Percentiles rank a stretch among this genome's conserved stretches.
phyloP scores from a whole-genome alignment of 306 rosid species.

The Phaseolus lunatus region DNA sequence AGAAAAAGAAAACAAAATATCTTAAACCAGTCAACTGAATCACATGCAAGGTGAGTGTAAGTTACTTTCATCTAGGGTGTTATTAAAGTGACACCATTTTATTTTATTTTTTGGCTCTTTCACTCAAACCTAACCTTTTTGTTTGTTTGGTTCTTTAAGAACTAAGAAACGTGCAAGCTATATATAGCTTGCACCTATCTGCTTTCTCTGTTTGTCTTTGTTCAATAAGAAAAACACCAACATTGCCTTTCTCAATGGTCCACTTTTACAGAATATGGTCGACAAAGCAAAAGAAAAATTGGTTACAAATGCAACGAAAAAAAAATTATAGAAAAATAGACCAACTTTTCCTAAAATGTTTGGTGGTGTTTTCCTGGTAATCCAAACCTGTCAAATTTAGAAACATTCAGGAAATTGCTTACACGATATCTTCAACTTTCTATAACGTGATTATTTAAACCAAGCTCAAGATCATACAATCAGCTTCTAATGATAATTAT shows the following conservation, averaged over 20 bases:
- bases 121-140: conserved; percentile 29
- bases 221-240: neutral
- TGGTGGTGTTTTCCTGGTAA: neutral
- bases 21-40: neutral
- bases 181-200: neutral
- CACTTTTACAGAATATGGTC: neutral
- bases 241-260: neutral
- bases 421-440: neutral
- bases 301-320: neutral
- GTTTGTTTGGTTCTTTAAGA: neutral
- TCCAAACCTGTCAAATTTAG: neutral
- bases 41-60: neutral
- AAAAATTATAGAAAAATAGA: neutral
- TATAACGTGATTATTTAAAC: too few relatives aligned
- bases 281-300: neutral
- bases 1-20: too few relatives aligned
- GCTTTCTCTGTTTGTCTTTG: conserved; percentile 19
- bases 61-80: neutral
- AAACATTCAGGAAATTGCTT: neutral
- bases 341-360: neutral
- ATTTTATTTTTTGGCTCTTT: neutral
- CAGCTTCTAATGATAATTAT: too few relatives aligned
- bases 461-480: too few relatives aligned
- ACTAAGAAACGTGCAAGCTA: conserved; percentile 30
- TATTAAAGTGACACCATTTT: neutral